Conservation (phyloP, 2,329 filamentous ascomycete species). For the Blastomyces gilchristii region DNA sequence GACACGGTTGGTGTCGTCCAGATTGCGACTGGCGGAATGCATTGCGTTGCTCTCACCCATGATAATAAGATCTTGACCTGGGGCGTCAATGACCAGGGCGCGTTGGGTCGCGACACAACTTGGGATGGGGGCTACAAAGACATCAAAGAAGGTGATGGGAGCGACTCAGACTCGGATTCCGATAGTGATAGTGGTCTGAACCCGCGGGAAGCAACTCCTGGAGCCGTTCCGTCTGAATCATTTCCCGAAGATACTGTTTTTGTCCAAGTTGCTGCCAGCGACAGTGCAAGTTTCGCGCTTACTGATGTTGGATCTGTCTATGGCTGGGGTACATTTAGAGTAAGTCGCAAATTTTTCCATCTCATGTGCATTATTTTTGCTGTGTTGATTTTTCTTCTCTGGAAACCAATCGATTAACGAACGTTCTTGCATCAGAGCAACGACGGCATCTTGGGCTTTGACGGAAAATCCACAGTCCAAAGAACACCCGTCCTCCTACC, state of each 20-base stretch:
- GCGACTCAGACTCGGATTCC: constrained; percentile 40
- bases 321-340: constrained; percentile 54
- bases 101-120: constrained; percentile 62
- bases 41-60: constrained; percentile 63
- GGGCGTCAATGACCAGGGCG: constrained; percentile 80
- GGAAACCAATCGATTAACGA: not conserved
- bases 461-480: constrained; percentile 37
- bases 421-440: constrained; percentile 39
- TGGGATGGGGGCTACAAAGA: constrained; percentile 55
- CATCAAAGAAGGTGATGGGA: constrained; percentile 39
- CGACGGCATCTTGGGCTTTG: constrained; percentile 53
- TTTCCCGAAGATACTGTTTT: constrained; percentile 48
- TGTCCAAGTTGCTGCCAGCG: constrained; percentile 48
- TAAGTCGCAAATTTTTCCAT: constrained; percentile 23
- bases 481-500: constrained; percentile 39
- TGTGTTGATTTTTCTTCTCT: constrained; percentile 1
- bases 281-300: constrained; percentile 50
- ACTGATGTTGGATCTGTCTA: constrained; percentile 52
- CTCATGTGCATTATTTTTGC: constrained; percentile 9
- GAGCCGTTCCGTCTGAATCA: constrained; percentile 37
- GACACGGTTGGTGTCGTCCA: constrained; percentile 58
- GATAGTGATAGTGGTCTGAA: constrained; percentile 46
- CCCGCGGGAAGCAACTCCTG: constrained; percentile 46
- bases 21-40: constrained; percentile 72
- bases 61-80: constrained; percentile 76